These are phyloP conservation scores for Circinella umbellata DNA, from an alignment of 371 early-diverging fungal genomes.

Conservation along the genomic window DNA sequence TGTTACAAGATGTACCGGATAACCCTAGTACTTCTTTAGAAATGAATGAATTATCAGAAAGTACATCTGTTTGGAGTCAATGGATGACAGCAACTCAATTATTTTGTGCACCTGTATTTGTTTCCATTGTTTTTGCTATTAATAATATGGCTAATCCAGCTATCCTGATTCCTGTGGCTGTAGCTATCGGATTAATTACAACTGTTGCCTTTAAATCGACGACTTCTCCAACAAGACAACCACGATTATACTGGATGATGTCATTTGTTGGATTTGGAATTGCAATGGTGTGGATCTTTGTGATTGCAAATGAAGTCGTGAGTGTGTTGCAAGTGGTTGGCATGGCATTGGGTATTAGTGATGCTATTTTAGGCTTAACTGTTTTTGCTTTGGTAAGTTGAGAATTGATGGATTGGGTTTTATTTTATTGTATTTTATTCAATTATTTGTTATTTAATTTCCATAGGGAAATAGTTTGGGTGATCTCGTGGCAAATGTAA, in stretches of 20 bases:
- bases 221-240: slow-evolving; percentile 31
- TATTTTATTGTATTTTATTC: too few relatives aligned
- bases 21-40: slow-evolving; percentile 24
- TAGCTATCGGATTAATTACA: slow-evolving; percentile 23
- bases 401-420: background rate
- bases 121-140: slow-evolving; percentile 36
- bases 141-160: slow-evolving; percentile 23
- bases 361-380: slow-evolving; percentile 83
- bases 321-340: slow-evolving; percentile 80
- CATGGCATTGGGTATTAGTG: slow-evolving; percentile 74
- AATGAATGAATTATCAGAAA: slow-evolving; percentile 17
- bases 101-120: slow-evolving; percentile 42
- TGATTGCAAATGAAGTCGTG: slow-evolving; percentile 86
- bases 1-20: slow-evolving; percentile 32
- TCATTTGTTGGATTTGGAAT: slow-evolving; percentile 74
- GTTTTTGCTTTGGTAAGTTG: slow-evolving; percentile 76
- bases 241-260: slow-evolving; percentile 52
- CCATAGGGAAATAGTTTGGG: slow-evolving; percentile 83
- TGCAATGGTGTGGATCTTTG: slow-evolving; percentile 79
- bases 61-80: slow-evolving; percentile 36
- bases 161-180: slow-evolving; percentile 33
- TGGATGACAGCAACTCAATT: slow-evolving; percentile 56
- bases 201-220: slow-evolving; percentile 34
- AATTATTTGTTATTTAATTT: background rate
- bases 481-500: slow-evolving; percentile 84